These are phyloP conservation scores for Immersiporthe knoxdaviesiana DNA, from an alignment of 2,329 filamentous ascomycete genomes.

Conservation along the genomic window DNA sequence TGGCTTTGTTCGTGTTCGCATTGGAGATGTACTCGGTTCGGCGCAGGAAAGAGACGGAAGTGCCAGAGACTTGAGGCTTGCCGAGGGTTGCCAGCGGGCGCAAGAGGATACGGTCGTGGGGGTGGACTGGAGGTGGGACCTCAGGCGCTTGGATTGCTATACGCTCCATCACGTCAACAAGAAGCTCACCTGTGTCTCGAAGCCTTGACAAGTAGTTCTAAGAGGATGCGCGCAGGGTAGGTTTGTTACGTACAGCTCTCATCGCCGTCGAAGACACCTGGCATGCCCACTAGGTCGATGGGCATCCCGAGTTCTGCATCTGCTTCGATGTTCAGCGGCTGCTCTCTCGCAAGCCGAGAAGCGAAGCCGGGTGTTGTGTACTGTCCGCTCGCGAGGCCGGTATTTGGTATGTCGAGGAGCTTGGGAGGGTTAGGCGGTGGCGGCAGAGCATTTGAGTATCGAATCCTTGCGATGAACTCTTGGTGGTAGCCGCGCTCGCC, in stretches of 20 bases:
- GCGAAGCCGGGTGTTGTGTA: slow-evolving; percentile 92
- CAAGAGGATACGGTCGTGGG: slow-evolving; percentile 82
- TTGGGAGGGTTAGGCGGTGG: slow-evolving; percentile 94
- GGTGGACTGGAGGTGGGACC: slow-evolving; percentile 72
- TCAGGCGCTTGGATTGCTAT: slow-evolving; percentile 81
- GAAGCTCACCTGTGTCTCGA: slow-evolving; percentile 30
- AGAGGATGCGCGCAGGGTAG: not conserved
- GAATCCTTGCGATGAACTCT: slow-evolving; percentile 94
- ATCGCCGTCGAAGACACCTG: slow-evolving; percentile 91
- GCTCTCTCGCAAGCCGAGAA: slow-evolving; percentile 84
- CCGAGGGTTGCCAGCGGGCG: slow-evolving; percentile 82
- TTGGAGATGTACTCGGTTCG: slow-evolving; percentile 90
- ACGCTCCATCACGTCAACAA: not conserved
- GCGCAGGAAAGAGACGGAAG: slow-evolving; percentile 89
- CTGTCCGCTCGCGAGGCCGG: slow-evolving; percentile 80
- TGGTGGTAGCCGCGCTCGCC: slow-evolving; percentile 71
- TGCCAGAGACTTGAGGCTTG: slow-evolving; percentile 76
- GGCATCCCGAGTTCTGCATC: slow-evolving; percentile 99
- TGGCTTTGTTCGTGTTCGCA: slow-evolving; percentile 28
- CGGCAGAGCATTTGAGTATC: slow-evolving; percentile 94
- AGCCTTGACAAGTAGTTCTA: not conserved
- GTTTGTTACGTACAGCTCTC: slow-evolving; percentile 72
- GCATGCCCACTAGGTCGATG: slow-evolving; percentile 91
- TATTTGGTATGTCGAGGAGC: slow-evolving; percentile 94
- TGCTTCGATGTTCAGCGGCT: slow-evolving; percentile 93